These are phyloP conservation scores for Mrakia frigida DNA, from an alignment of 768 basidiomycete genomes.

Conservation along the genomic window DNA sequence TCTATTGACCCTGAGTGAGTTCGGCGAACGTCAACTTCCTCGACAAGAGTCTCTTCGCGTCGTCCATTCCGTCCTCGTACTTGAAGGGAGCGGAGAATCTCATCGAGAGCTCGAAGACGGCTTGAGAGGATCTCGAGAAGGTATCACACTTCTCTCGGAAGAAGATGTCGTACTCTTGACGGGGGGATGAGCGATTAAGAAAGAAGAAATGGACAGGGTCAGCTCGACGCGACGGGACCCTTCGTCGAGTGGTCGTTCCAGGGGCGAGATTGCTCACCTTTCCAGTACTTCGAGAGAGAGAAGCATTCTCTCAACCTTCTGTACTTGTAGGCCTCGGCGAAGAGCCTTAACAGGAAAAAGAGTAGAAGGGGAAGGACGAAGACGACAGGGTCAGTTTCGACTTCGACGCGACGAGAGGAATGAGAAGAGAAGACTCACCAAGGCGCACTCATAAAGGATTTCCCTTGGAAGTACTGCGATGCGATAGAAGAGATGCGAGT, in stretches of 20 bases:
- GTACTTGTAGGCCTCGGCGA: constrained; percentile 70
- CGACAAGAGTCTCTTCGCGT: constrained; percentile 55
- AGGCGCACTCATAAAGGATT: constrained; percentile 91
- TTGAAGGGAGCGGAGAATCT: constrained; percentile 83
- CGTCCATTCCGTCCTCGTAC: constrained; percentile 49
- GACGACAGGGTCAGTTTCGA: background rate
- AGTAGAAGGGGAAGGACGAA: background rate
- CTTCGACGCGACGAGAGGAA: background rate
- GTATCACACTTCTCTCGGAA: constrained; percentile 96
- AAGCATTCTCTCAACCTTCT: constrained; percentile 77
- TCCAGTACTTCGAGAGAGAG: constrained; percentile 77
- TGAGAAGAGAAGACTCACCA: constrained; percentile 46
- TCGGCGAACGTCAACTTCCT: constrained; percentile 75
- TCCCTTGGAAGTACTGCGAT: constrained; percentile 73
- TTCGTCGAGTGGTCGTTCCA: background rate
- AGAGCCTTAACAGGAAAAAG: constrained; percentile 51
- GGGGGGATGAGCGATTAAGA: background rate
- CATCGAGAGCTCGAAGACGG: constrained; percentile 88
- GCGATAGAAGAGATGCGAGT: no score
- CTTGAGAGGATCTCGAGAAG: constrained; percentile 83
- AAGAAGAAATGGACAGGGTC: no score
- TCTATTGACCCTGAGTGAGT: constrained; percentile 60
- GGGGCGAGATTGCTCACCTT: background rate
- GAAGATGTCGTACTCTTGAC: constrained; percentile 84
- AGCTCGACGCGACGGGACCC: background rate